phyloP scores from a whole-genome alignment of 1,139 yeast genomes.

The Blastobotrys niveus region DNA sequence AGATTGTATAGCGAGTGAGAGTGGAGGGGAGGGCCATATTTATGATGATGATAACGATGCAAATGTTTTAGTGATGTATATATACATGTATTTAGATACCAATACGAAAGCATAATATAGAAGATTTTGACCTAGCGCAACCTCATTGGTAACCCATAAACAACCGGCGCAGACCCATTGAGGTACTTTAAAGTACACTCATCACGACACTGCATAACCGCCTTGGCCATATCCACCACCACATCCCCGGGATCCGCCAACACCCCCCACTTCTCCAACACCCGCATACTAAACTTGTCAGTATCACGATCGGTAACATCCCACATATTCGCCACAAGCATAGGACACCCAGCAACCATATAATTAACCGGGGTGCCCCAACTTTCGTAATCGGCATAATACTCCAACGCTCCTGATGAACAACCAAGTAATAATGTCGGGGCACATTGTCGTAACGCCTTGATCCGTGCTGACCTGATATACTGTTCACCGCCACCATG shows the following conservation, averaged over 20 bases:
- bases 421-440: constrained; percentile 85
- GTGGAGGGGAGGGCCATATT: constrained; percentile 61
- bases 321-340: constrained; percentile 86
- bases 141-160: constrained; percentile 65
- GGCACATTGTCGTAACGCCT: constrained; percentile 45
- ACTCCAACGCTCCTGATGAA: constrained; percentile 68
- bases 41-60: not conserved
- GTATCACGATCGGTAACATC: constrained; percentile 96
- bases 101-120: not conserved
- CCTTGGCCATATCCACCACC: constrained; percentile 39
- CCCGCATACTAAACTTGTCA: constrained; percentile 61
- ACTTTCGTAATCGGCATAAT: constrained; percentile 60
- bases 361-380: constrained; percentile 74
- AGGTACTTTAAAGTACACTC: constrained; percentile 59
- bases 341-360: constrained; percentile 72
- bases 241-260: constrained; percentile 26
- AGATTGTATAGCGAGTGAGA: constrained; percentile 75
- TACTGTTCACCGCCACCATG: constrained; percentile 96
- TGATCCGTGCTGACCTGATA: constrained; percentile 47
- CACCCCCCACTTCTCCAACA: constrained; percentile 61
- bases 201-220: constrained; percentile 54
- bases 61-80: not conserved
- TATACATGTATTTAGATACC: not conserved
- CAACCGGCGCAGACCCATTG: constrained; percentile 78
- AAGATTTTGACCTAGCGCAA: not conserved